Evolutionary conservation across 163 green algal genomes (phyloP).

Genomic region (Scenedesmus sp.): DNA sequence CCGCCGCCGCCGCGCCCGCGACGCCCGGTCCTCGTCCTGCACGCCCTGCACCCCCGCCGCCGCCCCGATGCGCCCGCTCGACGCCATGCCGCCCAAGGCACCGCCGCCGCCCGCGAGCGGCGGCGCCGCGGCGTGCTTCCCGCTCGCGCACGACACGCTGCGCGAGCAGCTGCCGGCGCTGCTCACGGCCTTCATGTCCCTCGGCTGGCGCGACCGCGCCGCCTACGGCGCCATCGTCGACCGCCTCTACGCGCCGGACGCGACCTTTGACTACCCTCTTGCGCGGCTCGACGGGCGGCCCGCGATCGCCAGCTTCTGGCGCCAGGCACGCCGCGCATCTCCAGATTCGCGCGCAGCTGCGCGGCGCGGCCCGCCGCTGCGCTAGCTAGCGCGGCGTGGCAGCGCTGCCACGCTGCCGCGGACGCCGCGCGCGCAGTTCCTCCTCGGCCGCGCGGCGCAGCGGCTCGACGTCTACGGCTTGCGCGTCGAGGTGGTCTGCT

Average conservation of each 20-base stretch:
- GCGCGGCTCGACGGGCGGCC: background rate
- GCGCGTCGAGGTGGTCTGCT: background rate
- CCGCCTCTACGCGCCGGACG: constrained; percentile 24
- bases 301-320: background rate
- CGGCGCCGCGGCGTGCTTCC: constrained; percentile 26
- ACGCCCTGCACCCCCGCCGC: background rate
- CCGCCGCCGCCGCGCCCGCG: too few relatives aligned
- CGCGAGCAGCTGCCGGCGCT: constrained; percentile 18
- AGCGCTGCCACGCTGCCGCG: too few relatives aligned
- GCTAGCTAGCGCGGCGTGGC: background rate
- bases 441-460: background rate
- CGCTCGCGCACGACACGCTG: constrained; percentile 25
- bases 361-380: constrained; percentile 1
- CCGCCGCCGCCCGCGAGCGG: background rate
- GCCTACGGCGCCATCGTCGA: background rate
- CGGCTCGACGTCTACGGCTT: constrained; percentile 9
- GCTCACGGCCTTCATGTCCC: background rate
- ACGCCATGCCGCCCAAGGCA: constrained; percentile 11
- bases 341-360: background rate
- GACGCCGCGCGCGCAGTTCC: constrained; percentile 29
- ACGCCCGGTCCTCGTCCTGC: background rate
- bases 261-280: constrained; percentile 14
- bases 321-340: background rate
- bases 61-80: background rate
- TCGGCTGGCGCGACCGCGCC: background rate